Conservation (phyloP, 2,329 filamentous ascomycete genomes). For the Fusarium pilosicola region DNA sequence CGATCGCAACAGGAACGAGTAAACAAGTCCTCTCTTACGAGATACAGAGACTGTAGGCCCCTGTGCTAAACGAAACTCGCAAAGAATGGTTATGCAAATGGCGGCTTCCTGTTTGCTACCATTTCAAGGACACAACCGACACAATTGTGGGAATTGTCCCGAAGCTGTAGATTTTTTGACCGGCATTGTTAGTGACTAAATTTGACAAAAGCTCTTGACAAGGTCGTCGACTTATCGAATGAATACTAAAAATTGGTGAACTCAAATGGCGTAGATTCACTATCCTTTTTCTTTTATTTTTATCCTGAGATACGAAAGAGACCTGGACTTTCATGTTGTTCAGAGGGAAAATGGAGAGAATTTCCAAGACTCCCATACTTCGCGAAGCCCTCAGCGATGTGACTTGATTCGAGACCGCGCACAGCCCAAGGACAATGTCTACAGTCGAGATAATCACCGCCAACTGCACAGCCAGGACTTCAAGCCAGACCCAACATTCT, state of each 20-base stretch:
- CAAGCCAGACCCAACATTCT: not conserved
- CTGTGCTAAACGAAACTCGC: accelerated
- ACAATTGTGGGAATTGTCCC: no score
- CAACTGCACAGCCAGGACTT: not conserved
- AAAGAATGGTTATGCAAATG: accelerated
- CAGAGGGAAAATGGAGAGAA: accelerated
- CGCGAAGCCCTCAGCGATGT: no score
- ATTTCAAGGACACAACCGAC: no score
- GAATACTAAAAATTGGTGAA: accelerated
- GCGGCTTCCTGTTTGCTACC: no score
- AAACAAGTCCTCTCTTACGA: not conserved
- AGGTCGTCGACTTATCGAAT: no score
- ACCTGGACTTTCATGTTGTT: no score
- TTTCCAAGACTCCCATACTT: no score
- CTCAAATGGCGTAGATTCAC: no score
- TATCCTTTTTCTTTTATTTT: no score
- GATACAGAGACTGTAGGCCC: no score
- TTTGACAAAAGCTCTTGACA: no score
- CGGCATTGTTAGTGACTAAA: no score
- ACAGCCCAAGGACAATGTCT: not conserved
- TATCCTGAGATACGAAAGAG: accelerated
- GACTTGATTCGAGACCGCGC: not conserved
- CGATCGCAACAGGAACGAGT: not conserved
- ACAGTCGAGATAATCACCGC: not conserved
- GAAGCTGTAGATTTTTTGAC: accelerated